Base-by-base conservation (phyloP, 139 green algal genomes). In the Chlamydomonas schloesseri region DNA sequence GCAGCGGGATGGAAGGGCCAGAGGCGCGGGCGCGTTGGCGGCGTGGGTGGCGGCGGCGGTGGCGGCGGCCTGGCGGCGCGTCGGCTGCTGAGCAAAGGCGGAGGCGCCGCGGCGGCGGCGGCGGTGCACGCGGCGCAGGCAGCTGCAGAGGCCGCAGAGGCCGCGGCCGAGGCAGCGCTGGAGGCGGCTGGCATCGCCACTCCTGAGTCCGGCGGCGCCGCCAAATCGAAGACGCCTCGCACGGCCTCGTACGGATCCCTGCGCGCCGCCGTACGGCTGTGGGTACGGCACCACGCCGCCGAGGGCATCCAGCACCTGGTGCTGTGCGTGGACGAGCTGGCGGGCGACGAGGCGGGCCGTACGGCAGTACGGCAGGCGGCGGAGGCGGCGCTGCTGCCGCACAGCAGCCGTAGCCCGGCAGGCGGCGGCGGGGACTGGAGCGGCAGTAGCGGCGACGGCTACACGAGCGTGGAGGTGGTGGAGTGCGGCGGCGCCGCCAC, bases 261-360 rank as follows among this genome's bases (percentile, higher is more conserved):
- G 20, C 18, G 55, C 10, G 55, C 55, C 15, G 60, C 77, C 1
- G 62, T 83, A 28, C 62, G 62, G 60, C 62, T 73, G 62, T 83
- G 62, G 77, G 55, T 42, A 11, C 29, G 29, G 60, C 77, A 83
- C 77, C 77, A 83, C 77, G 36, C 62, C 0, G 2, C 24, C 0
- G 77, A 83, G 77, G 77, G 77, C 15, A 3, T 64, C 3, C 37
- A 83, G 24, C 77, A 83, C 64, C 77, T 83, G 28, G 36, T 73
- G 29, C 57, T 83, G 20, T 60, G 67, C 36, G 36, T 83, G 28
- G 62, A 83, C 36, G 21, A 3, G 36, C 34, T 74, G 36, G 34
- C 14, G 15, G 28, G 2, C 21, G 15, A 67, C 21, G 15, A 67
- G 47, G 14, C 60, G 14, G 34, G 50, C 33, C 9, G 24, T 5